Percentiles rank a stretch among this genome's conserved stretches.
These are phyloP conservation scores for Ettlia oleoabundans DNA, from an alignment of 139 green algal genomes.

Conservation along the genomic window DNA sequence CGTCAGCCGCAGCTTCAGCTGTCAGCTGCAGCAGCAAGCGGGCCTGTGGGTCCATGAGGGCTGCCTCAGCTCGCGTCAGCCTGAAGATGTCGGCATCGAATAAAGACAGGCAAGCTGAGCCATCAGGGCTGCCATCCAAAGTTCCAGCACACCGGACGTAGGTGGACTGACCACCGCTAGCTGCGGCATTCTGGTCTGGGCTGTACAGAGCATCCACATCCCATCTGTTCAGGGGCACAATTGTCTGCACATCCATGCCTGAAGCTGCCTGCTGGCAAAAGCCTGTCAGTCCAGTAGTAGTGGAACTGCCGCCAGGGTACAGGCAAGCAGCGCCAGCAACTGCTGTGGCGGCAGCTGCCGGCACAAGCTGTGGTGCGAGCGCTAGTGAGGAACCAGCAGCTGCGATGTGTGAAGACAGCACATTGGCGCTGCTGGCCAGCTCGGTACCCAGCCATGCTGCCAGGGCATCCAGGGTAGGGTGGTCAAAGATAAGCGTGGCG, in stretches of 20 bases:
- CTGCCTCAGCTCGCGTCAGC: conserved; percentile 56
- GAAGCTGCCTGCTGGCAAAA: too few relatives aligned
- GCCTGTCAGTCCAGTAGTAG: too few relatives aligned
- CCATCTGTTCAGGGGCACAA: conserved; percentile 11
- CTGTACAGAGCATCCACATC: conserved; percentile 5
- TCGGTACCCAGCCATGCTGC: neutral
- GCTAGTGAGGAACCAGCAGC: too few relatives aligned
- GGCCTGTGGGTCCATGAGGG: conserved; percentile 76
- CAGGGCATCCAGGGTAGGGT: conserved; percentile 64
- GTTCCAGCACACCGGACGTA: conserved; percentile 72
- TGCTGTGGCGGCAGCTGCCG: neutral
- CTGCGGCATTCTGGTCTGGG: neutral
- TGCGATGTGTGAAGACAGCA: neutral
- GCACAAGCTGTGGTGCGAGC: neutral
- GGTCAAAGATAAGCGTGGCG: conserved; percentile 79
- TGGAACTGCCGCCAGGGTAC: neutral
- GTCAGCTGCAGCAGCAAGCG: conserved; percentile 68
- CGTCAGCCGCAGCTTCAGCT: conserved; percentile 33
- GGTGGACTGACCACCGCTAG: neutral
- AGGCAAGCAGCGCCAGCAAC: neutral
- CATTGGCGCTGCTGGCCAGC: neutral
- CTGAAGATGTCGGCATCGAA: conserved; percentile 75
- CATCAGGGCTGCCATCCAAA: conserved; percentile 46
- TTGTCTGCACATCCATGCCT: neutral
- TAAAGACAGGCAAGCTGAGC: conserved; percentile 37